phyloP scores from a whole-genome alignment of 2,329 filamentous ascomycete species.

The Cladorrhinum sp. region DNA sequence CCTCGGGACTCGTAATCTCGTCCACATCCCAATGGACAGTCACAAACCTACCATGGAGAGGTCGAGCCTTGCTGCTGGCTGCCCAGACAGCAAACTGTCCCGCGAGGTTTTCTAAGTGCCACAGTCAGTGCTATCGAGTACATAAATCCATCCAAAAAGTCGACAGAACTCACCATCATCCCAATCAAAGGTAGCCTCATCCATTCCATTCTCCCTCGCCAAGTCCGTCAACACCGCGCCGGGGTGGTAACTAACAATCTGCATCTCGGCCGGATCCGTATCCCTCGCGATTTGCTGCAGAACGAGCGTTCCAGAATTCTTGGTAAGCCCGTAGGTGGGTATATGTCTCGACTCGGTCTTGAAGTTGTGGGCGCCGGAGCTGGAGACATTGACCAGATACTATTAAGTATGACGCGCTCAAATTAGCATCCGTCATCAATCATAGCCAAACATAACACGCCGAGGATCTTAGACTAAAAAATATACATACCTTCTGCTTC shows the following conservation, averaged over 20 bases:
- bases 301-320: constrained; percentile 35
- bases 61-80: constrained; percentile 23
- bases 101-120: constrained; percentile 19
- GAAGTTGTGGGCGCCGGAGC: constrained; percentile 29
- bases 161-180: constrained; percentile 29
- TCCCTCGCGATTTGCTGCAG: constrained; percentile 41
- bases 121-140: neutral
- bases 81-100: constrained; percentile 27
- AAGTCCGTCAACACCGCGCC: constrained; percentile 37
- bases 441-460: no score
- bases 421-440: neutral
- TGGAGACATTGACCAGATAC: constrained; percentile 31
- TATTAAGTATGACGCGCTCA: neutral
- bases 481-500: constrained; percentile 22
- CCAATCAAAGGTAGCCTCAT: constrained; percentile 27
- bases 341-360: constrained; percentile 18
- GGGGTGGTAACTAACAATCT: constrained; percentile 41
- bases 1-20: constrained; percentile 22
- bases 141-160: neutral
- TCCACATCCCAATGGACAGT: constrained; percentile 26
- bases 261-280: constrained; percentile 32
- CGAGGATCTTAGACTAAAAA: no score
- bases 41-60: constrained; percentile 27
- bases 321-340: constrained; percentile 38
- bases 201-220: constrained; percentile 25